These are phyloP conservation scores for Hirschfeldia incana DNA, from an alignment of 345 rosid genomes.

Conservation along the genomic window DNA sequence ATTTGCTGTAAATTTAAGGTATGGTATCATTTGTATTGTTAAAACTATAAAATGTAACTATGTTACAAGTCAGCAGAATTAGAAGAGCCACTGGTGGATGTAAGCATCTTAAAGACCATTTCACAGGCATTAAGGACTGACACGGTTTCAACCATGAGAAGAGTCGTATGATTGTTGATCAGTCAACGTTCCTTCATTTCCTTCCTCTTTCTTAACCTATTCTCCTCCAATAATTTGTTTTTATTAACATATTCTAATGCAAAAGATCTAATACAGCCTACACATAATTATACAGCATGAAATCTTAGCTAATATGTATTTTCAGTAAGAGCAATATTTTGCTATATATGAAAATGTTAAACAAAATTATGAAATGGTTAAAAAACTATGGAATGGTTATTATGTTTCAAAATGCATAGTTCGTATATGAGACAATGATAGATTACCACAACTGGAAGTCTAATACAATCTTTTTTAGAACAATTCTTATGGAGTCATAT, in stretches of 20 bases:
- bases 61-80: neutral
- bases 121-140: neutral
- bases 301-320: neutral
- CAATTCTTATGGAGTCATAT: neutral
- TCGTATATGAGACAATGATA: neutral
- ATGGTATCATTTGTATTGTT: neutral
- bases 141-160: neutral
- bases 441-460: neutral
- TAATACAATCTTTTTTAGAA: neutral
- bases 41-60: neutral
- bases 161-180: neutral
- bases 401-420: neutral
- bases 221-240: neutral
- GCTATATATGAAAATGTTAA: neutral
- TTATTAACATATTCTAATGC: neutral
- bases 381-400: neutral
- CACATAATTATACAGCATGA: neutral
- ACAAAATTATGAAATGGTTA: neutral
- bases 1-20: too few relatives aligned
- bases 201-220: conserved; percentile 5
- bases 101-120: neutral
- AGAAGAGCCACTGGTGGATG: neutral
- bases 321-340: neutral
- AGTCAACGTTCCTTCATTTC: conserved; percentile 19
- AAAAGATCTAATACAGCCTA: neutral